These are phyloP conservation scores for Hygrocybe punicea DNA, from an alignment of 768 basidiomycete species.

Conservation along the genomic window DNA sequence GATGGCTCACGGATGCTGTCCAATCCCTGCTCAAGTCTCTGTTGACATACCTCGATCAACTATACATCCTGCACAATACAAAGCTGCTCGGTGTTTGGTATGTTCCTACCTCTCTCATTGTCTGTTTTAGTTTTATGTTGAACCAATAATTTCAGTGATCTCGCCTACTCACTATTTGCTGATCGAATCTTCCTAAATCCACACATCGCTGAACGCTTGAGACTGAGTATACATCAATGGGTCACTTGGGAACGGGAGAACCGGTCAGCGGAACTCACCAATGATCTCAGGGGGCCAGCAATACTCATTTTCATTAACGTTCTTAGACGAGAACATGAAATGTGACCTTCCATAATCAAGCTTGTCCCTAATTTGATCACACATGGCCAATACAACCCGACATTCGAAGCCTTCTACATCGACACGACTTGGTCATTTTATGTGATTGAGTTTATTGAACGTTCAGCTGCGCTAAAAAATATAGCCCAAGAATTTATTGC, in stretches of 20 bases:
- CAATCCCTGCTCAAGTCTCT: constrained; percentile 60
- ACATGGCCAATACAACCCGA: constrained; percentile 53
- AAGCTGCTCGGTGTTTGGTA: constrained; percentile 46
- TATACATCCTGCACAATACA: constrained; percentile 48
- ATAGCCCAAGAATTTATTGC: constrained; percentile 54
- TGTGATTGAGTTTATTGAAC: constrained; percentile 43
- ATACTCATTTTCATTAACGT: neutral
- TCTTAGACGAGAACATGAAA: constrained; percentile 35
- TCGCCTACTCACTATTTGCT: constrained; percentile 56
- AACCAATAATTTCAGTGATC: constrained; percentile 40
- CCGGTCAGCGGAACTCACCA: constrained; percentile 24
- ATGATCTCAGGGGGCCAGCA: neutral
- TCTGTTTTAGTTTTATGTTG: constrained; percentile 13
- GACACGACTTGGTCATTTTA: constrained; percentile 53
- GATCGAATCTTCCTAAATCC: constrained; percentile 49
- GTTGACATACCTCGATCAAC: constrained; percentile 69
- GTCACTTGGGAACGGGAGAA: constrained; percentile 51
- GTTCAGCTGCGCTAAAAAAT: constrained; percentile 36
- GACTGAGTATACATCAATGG: constrained; percentile 48
- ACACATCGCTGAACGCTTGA: constrained; percentile 43
- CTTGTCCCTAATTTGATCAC: constrained; percentile 57
- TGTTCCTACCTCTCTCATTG: constrained; percentile 10
- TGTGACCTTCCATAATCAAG: constrained; percentile 41
- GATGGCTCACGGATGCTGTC: neutral
- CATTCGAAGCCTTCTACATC: constrained; percentile 57